phyloP scores from a whole-genome alignment of 1,139 yeast species.

The Saccharomyces hybrid region DNA sequence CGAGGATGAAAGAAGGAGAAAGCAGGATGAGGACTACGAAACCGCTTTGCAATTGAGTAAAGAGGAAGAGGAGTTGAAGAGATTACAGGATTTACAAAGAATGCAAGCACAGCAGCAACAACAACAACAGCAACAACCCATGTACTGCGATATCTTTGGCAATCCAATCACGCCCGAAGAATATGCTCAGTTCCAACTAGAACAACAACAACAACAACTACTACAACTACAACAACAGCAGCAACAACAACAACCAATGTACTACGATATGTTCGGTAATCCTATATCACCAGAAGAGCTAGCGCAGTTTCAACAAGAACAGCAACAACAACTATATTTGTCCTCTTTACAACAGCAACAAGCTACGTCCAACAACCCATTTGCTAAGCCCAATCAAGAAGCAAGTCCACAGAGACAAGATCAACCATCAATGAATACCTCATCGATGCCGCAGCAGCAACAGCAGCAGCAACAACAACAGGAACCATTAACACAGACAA shows the following conservation, averaged over 20 bases:
- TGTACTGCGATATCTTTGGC: conserved; percentile 64
- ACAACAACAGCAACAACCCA: conserved; percentile 31
- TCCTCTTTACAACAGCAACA: conserved; percentile 28
- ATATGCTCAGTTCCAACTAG: conserved; percentile 34
- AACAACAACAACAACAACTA: conserved; percentile 31
- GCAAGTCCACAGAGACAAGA: conserved; percentile 30
- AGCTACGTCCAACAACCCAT: not conserved
- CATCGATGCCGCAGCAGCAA: conserved; percentile 11
- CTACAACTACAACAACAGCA: conserved; percentile 14
- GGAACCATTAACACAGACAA: conserved; percentile 35
- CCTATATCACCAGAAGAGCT: conserved; percentile 11
- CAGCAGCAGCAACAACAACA: conserved; percentile 16
- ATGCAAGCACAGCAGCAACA: conserved; percentile 35
- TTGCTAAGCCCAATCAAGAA: conserved; percentile 11
- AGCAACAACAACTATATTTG: conserved; percentile 23
- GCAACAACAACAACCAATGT: not conserved
- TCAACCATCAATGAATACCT: conserved; percentile 13
- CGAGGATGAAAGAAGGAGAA: conserved; percentile 63
- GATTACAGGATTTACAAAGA: conserved; percentile 29
- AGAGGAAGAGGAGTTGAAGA: conserved; percentile 81
- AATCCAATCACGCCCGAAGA: conserved; percentile 52
- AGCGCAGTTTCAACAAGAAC: conserved; percentile 14
- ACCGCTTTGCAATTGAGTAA: conserved; percentile 75
- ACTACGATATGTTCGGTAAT: not conserved
- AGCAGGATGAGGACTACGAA: conserved; percentile 54